phyloP scores from a whole-genome alignment of 2,329 filamentous ascomycete genomes.

The Bipolaris zeicola region DNA sequence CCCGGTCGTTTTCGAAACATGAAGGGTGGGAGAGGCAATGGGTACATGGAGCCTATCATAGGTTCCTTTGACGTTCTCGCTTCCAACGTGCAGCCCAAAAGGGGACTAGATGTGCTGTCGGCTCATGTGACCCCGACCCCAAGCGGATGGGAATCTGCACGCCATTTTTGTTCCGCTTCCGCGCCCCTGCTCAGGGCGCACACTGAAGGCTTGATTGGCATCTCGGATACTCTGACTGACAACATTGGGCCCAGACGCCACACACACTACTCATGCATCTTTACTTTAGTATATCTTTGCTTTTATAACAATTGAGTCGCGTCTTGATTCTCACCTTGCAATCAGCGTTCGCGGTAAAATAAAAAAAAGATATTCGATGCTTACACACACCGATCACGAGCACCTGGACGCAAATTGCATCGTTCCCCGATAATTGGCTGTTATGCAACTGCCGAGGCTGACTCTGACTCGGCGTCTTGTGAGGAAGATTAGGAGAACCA shows the following conservation, averaged over 20 bases:
- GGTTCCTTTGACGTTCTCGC: slow-evolving; percentile 1
- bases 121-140: slow-evolving; percentile 4
- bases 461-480: slow-evolving; percentile 5
- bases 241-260: slow-evolving; percentile 6
- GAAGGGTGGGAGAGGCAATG: neutral
- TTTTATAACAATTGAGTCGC: neutral
- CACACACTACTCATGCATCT: neutral
- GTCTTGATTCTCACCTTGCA: neutral
- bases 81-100: slow-evolving; percentile 1
- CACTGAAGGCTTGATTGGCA: slow-evolving; percentile 3
- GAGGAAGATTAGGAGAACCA: neutral
- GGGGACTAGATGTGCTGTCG: neutral
- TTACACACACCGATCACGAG: neutral
- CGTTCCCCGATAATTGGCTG: neutral
- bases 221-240: neutral
- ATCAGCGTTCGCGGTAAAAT: neutral
- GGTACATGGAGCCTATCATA: neutral
- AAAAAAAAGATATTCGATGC: neutral
- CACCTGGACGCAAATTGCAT: neutral
- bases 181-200: slow-evolving; percentile 1
- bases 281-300: neutral
- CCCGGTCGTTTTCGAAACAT: slow-evolving; percentile 11
- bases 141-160: neutral
- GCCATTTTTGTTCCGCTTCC: slow-evolving; percentile 8
- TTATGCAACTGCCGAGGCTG: neutral